Base-by-base conservation (phyloP, 768 basidiomycete genomes). In the Leccinellum luteum region DNA sequence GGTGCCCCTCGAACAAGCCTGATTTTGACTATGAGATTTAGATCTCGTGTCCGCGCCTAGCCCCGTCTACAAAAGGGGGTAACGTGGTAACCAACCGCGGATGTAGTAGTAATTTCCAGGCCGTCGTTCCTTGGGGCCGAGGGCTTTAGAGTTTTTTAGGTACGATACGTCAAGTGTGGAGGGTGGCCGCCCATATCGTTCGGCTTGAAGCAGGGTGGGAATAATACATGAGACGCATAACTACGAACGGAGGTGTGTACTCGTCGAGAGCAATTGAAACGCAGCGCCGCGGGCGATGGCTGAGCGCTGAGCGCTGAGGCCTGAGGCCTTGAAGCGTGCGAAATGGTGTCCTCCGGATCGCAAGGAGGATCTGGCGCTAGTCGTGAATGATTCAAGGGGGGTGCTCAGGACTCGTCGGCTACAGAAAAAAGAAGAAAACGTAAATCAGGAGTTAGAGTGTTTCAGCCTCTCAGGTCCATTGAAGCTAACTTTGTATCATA, bases 71-170 rank as follows among this genome's bases (percentile, higher is more conserved):
- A 54, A 61, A 62, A 44, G 62, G 68, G 25, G 68, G 48, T 66
- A 69, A 57, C 17, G 68, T 69, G 69, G 69, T 35, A 60, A 62
- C 50, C 56, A 43, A 60, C 61, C 57, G 52, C 64, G 60, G 69
- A 45, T 14, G 23, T 59, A 53, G 56, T 57, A 45, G n/a, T 51
- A 27, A 44, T 56, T 45, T 56, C 48, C 34, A 38, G 25, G 15
- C 14, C 17, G 32, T 50, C 32, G 34, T 51, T 61, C 69, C 69
- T 27, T 71, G 69, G 69, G 62, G 58, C 68, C 68, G 69, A 69
- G 68, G 69, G 60, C 14, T 60, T 63, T 48, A 0, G 32, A 44
- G 21, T 47, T 17, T 27, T 50, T 15, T 23, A 27, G 58, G 64
- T 58, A 59, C 48, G 58, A 60, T 57, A 47, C 9, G 12, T 17